Evolutionary conservation across 2,329 filamentous ascomycete genomes (phyloP).

Genomic region (Aspergillus arachidicola): DNA sequence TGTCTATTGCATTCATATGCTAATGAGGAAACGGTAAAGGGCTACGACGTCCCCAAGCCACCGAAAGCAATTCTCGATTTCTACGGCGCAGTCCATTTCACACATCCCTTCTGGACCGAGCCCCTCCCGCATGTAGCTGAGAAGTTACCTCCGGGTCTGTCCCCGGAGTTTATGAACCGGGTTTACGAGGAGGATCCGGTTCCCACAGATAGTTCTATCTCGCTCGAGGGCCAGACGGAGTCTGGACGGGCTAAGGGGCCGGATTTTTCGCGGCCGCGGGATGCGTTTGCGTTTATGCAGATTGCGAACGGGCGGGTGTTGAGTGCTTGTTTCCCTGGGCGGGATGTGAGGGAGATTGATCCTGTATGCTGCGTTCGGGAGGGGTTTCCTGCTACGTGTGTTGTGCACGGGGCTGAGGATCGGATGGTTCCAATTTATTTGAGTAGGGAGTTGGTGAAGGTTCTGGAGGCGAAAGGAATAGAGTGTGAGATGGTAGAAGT

Average conservation of each 20-base stretch:
- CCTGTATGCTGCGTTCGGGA: constrained; percentile 35
- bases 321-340: constrained; percentile 32
- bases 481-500: constrained; percentile 42
- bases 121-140: constrained; percentile 33
- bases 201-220: constrained; percentile 43
- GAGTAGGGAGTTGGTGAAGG: constrained; percentile 34
- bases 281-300: constrained; percentile 46
- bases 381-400: constrained; percentile 44
- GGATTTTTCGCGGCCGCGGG: constrained; percentile 40
- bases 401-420: constrained; percentile 46
- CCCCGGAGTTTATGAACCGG: constrained; percentile 34
- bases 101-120: constrained; percentile 40
- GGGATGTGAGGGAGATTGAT: constrained; percentile 32
- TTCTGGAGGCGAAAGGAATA: constrained; percentile 33
- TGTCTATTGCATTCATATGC: background rate
- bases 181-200: constrained; percentile 42
- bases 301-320: constrained; percentile 46
- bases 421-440: constrained; percentile 43
- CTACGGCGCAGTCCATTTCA: constrained; percentile 47
- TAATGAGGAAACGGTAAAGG: constrained; percentile 25
- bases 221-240: constrained; percentile 44
- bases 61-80: constrained; percentile 45
- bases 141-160: constrained; percentile 29
- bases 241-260: constrained; percentile 26
- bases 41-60: constrained; percentile 39